Evolutionary conservation across 2,329 filamentous ascomycete species (phyloP), one percentile per base, ranked within the genome.

Genomic region (Pseudocercospora cruenta): DNA sequence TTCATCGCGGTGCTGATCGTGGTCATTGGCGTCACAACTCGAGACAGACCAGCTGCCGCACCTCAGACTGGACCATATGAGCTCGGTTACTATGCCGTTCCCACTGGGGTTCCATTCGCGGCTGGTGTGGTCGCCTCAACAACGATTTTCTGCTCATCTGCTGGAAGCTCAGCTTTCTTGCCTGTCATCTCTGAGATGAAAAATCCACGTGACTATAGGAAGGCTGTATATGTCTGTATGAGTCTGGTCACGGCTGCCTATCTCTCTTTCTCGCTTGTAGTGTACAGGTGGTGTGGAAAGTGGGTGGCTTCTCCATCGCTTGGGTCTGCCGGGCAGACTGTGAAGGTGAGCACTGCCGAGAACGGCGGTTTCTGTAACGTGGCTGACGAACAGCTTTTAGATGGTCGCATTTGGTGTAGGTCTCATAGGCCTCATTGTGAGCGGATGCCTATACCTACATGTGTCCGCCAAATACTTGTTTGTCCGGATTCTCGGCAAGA

Each of bases 141-240:
- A 1, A 87, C 85, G 1, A 88, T 90, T 67, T 88, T 89, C 76
- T 83, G 85, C 65, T 86, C 85, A 1, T 83, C 82, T 4, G 85
- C 86, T 0, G 71, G 84, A 16, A 88, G 86, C 0, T 85, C 83
- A 0, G 85, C 86, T 1, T 90, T 89, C 71, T 77, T 90, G 1
- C 86, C 87, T 3, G 85, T 90, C 65, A 89, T 90, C 60, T 85
- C 84, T 0, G 88, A 90, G 77, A 90, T 90, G 88, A 80, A 79
- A 47, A 80, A 82, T 33, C 87, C 88, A 0, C 80, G 79, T n/a
- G 85, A 89, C 68, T 90, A 86, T 75, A 82, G 82, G 67, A 88
- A 88, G 74, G 83, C 87, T 0, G 79, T 90, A 0, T 88, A 83
- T 71, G 75, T 83, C 19, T 87, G 84, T 75, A 87, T 88, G 86